Evolutionary conservation across 257 asterid genomes (phyloP), one percentile per base, ranked within the genome.

Genomic region (Solanum infundibuliforme): DNA sequence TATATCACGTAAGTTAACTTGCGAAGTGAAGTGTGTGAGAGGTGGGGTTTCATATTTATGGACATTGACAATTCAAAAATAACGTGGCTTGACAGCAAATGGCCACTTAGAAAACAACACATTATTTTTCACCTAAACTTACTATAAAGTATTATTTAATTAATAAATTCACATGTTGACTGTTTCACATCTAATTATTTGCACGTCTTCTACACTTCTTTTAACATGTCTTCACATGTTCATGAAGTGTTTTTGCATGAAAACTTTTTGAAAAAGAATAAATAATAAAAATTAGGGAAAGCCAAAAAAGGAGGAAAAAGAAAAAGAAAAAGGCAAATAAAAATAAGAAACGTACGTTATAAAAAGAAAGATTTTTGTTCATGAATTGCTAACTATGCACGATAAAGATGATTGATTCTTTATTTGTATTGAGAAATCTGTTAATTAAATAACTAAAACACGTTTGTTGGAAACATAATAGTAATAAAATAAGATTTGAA

Each of bases 31-130:
- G 43, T 74, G 52, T 35, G 0, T 36, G 52, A 35, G 83, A 74
- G 83, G 20, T 74, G 52, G 31, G 29, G 18, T 21, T 20, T 0
- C 18, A 34, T 73, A 34, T 8, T 52, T 2, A 72, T 72, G 43
- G 0, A 32, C 2, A 34, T 32, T 71, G 27, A 34, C 29, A 11
- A 5, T 29, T 16, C 9, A 11, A 46, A 48, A 12, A 29, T 48
- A 90, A 90, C 92, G 89, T 84, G 91, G 46, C 29, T 21, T 87
- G 92, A 90, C 90, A 90, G 87, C 88, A 68, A 86, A 86, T 52
- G 18, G 10, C 41, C 76, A 27, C 18, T 58, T 21, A 66, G 60
- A 85, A 83, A 81, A 81, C 85, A 81, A 46, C 85, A 31, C 39
- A 81, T 46, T 16, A 81, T 48, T 29, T 14, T 14, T 74, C 23